Base-by-base conservation (phyloP, 1,139 yeast species). In the Kodamaea sp. region DNA sequence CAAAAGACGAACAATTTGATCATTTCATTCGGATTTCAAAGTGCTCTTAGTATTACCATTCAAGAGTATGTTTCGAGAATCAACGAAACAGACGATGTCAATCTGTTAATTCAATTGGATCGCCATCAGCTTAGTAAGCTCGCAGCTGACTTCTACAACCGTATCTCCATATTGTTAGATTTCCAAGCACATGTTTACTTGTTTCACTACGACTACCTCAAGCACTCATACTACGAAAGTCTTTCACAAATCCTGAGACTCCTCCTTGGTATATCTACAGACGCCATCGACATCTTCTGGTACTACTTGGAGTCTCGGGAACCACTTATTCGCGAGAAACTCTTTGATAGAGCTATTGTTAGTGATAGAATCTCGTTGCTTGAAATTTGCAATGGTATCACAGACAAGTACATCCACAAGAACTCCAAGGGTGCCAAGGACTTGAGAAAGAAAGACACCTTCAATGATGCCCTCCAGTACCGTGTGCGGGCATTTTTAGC, bases 351-450 rank as follows among this genome's bases (percentile, higher is more conserved):
- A 24, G 48, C 50, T 5, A 37, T 51, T 1, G 60, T 63, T 7
- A 47, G 57, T 28, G 73, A 70, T 42, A 51, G 76, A 45, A 68
- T 70, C 5, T 53, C 70, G 2, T 39, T 70, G 12, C 54, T 70
- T 39, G 71, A 65, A 15, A 51, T 69, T 6, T 64, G 73, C 39
- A 70, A 70, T 37, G 46, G 57, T 16, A 44, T 70, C 24, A 64
- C 73, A 5, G 74, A 70, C 44, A 57, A 50, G 30, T 59, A 45
- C 28, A 50, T 42, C 35, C 38, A 43, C 26, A 48, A 48, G 29
- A 47, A 44, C 11, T 31, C 43, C 4, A 45, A 45, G 16, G 59
- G 60, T 3, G 44, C 52, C 20, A 48, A 47, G 7, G 59, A 66
- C 37, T 52, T 70, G 1, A 58, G 58, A 34, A 46, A 52, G 26